Evolutionary conservation across 768 basidiomycete genomes (phyloP), one percentile per base, ranked within the genome.

Genomic region (Leccinum fibrillosum): DNA sequence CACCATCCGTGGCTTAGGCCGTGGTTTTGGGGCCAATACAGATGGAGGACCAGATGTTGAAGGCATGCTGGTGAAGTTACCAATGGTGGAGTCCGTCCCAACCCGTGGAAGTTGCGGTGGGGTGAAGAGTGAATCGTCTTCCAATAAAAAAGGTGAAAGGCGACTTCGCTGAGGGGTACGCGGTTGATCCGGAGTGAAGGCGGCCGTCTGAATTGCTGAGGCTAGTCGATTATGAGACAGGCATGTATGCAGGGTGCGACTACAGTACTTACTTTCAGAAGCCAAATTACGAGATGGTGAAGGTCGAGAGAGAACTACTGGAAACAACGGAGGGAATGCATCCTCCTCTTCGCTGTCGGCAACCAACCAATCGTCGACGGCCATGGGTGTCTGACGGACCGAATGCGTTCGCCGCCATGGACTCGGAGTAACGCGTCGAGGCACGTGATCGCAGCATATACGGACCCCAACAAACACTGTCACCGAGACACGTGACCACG

Each of bases 331-430:
- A 39, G 15, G 4, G 5, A 56, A 55, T 21, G 0, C 45, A 34
- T 57, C 69, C 50, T 79, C 78, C 26, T 71, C 78, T 52, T 79
- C 78, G 66, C 82, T 83, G 64, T 80, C 82, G 25, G 77, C 77
- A 52, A 82, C 76, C n/a, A 80, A 68, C 68, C 80, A 80, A 57
- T 79, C 72, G 17, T 72, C 62, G 28, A 64, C 56, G 17, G 52
- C 26, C 64, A 71, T 62, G 52, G 25, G 30, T 34, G 56, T 53
- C 28, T 63, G 13, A 47, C 28, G 35, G 51, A 45, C 30, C 1
- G 10, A 42, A 53, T n/a, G 48, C 28, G 42, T 30, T 5, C 26
- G 37, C 37, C 23, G 59, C 35, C 5, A 26, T 23, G 44, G 44
- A 28, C 8, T 28, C 28, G 28, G 28, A 62, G 54, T 56, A 42